phyloP scores from a whole-genome alignment of 2,329 filamentous ascomycete genomes.

The Colletotrichum tropicale region DNA sequence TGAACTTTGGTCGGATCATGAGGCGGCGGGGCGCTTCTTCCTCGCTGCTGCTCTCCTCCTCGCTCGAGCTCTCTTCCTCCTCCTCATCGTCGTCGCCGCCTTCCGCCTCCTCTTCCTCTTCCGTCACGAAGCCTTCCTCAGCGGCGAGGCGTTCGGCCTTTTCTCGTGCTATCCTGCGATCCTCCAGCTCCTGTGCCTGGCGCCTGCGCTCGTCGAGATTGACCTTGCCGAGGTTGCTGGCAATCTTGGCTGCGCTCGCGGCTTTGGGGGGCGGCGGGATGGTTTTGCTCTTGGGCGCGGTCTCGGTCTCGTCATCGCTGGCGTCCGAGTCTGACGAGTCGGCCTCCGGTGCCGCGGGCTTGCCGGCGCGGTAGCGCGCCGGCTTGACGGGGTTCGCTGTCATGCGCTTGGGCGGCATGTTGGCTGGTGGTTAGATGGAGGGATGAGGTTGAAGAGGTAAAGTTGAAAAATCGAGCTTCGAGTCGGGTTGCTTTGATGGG shows the following conservation, averaged over 20 bases:
- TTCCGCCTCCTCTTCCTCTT: slow-evolving; percentile 51
- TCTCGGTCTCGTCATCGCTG: slow-evolving; percentile 41
- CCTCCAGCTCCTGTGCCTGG: slow-evolving; percentile 51
- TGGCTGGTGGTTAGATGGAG: slow-evolving; percentile 2
- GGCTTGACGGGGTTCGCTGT: slow-evolving; percentile 87
- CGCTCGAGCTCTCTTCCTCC: slow-evolving; percentile 34
- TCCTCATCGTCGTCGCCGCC: slow-evolving; percentile 41
- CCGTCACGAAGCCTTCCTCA: slow-evolving; percentile 69
- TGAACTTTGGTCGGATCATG: slow-evolving; percentile 68
- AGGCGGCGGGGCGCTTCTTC: slow-evolving; percentile 61
- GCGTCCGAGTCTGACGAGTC: slow-evolving; percentile 57
- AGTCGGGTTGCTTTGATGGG: background rate
- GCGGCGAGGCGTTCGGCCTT: slow-evolving; percentile 56
- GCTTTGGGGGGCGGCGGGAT: slow-evolving; percentile 63
- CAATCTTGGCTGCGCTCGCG: slow-evolving; percentile 60
- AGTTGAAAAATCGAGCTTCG: background rate
- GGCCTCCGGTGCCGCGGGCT: slow-evolving; percentile 61
- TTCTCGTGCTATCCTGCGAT: slow-evolving; percentile 50
- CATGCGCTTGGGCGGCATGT: slow-evolving; percentile 81
- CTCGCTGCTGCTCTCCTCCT: slow-evolving; percentile 55
- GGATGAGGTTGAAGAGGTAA: background rate
- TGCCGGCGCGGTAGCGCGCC: slow-evolving; percentile 85
- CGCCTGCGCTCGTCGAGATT: slow-evolving; percentile 53
- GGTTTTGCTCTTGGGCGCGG: slow-evolving; percentile 28
- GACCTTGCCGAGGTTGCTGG: slow-evolving; percentile 56